Evolutionary conservation across 441 rosid species (phyloP).

Genomic region (Corymbia citriodora): DNA sequence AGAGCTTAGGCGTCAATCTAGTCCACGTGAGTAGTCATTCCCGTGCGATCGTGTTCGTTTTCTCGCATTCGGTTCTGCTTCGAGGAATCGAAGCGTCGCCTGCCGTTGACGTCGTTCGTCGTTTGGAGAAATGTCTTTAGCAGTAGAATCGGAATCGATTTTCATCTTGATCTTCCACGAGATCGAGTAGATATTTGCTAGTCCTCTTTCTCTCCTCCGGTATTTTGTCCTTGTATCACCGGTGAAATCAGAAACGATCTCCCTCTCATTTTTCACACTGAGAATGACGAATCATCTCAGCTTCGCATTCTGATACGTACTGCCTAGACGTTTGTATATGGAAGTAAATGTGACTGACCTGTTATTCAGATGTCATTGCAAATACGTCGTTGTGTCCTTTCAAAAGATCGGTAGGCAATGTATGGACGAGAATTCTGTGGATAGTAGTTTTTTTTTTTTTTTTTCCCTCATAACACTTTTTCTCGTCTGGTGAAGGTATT

Average conservation of each 20-base stretch:
- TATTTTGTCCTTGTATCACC: too few species aligned
- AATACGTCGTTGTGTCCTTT: background rate
- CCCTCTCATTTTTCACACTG: too few species aligned
- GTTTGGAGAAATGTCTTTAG: background rate
- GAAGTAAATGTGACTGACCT: background rate
- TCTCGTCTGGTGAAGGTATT: background rate
- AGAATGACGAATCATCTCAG: background rate
- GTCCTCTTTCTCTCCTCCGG: background rate
- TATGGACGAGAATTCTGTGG: background rate
- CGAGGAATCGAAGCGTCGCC: background rate
- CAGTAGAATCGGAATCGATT: background rate
- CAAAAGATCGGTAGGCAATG: too few species aligned
- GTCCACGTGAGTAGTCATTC: background rate
- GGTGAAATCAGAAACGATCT: too few species aligned
- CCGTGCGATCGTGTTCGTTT: background rate
- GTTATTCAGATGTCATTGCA: background rate
- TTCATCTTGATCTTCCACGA: background rate
- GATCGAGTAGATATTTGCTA: background rate
- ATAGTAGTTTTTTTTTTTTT: background rate
- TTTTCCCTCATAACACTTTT: background rate
- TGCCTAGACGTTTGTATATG: background rate
- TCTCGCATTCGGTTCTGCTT: background rate
- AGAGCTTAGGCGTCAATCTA: slow-evolving; percentile 23
- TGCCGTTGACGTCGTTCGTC: background rate
- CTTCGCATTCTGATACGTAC: background rate